A percentile compares a stretch with the other conserved stretches of the same genome.
phyloP scores from a whole-genome alignment of 2,329 filamentous ascomycete species.

The Didymella keratinophila region DNA sequence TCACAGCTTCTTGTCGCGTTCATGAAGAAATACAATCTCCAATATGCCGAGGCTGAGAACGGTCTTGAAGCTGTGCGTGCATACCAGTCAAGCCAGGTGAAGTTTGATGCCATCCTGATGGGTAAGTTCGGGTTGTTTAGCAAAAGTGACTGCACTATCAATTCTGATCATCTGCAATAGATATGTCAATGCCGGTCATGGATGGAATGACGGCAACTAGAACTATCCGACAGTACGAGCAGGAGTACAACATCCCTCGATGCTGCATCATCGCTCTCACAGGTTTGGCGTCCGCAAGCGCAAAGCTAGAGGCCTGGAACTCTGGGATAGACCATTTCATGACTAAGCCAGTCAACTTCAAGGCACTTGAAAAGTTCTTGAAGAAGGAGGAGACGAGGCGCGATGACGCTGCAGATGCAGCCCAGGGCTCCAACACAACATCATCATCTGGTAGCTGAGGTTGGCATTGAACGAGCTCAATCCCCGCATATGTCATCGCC shows the following conservation, averaged over 20 bases:
- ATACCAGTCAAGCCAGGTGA: constrained; percentile 28
- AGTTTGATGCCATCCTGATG: constrained; percentile 45
- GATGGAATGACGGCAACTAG: constrained; percentile 48
- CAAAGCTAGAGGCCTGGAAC: constrained; percentile 38
- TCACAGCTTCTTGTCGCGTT: constrained; percentile 44
- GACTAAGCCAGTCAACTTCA: constrained; percentile 45
- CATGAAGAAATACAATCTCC: constrained; percentile 36
- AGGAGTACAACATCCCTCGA: constrained; percentile 21
- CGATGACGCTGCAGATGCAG: neutral
- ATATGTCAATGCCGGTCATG: constrained; percentile 51
- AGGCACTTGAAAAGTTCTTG: constrained; percentile 31
- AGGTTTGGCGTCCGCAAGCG: constrained; percentile 37
- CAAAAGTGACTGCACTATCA: neutral
- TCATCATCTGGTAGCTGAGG: neutral
- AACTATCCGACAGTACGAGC: constrained; percentile 43
- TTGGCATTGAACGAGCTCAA: neutral
- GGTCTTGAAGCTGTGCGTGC: constrained; percentile 42
- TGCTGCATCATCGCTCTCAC: constrained; percentile 42
- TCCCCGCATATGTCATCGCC: neutral
- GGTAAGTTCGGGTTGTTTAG: constrained; percentile 23
- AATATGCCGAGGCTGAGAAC: constrained; percentile 42
- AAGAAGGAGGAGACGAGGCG: constrained; percentile 16
- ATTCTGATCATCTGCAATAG: constrained; percentile 17
- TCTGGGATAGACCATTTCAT: constrained; percentile 45
- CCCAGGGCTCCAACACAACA: neutral